Conservation (phyloP, 768 basidiomycete species). For the Pleurotus eryngii region DNA sequence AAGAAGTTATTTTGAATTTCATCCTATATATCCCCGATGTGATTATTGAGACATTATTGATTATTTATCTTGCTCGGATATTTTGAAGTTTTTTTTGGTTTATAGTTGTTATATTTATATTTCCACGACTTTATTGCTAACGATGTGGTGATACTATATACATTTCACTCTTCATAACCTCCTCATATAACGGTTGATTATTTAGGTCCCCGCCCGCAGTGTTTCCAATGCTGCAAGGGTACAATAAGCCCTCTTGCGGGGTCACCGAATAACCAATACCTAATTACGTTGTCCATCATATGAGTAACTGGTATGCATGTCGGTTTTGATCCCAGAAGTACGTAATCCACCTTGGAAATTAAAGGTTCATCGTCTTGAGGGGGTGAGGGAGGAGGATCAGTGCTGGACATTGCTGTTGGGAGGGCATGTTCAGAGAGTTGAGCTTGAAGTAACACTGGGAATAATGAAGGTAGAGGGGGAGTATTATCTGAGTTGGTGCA, state of each 20-base stretch:
- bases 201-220: too few relatives aligned
- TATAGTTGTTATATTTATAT: too few relatives aligned
- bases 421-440: not conserved
- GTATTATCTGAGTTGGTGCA: not conserved
- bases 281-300: conserved; percentile 15
- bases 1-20: too few relatives aligned
- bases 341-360: not conserved
- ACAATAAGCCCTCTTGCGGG: conserved; percentile 11
- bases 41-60: too few relatives aligned
- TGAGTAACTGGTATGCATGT: conserved; percentile 14
- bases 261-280: conserved; percentile 14
- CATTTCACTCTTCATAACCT: too few relatives aligned
- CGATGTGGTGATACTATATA: too few relatives aligned
- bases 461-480: not conserved
- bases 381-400: not conserved
- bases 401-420: not conserved
- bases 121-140: too few relatives aligned
- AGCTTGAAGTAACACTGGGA: not conserved
- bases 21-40: too few relatives aligned
- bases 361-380: not conserved
- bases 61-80: too few relatives aligned
- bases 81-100: too few relatives aligned
- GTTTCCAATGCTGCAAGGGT: conserved; percentile 14
- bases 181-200: too few relatives aligned
- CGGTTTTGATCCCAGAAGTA: not conserved